Evolutionary conservation across 441 rosid species (phyloP).

Genomic region (Mallotus repandus): DNA sequence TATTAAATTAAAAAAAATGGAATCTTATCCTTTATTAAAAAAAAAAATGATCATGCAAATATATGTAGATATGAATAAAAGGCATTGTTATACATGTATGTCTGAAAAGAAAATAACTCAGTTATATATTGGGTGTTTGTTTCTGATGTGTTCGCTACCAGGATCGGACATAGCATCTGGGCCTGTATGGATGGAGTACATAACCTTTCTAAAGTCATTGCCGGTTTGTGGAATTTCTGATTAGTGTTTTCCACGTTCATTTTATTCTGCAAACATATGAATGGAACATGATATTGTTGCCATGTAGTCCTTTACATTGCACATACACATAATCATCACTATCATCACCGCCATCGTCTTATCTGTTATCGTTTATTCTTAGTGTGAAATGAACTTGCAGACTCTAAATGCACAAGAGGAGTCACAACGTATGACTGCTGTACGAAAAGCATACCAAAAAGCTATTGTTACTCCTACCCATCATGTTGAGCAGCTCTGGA

Average conservation of each 20-base stretch:
- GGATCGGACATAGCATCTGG: conserved; percentile 95
- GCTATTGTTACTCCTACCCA: conserved; percentile 89
- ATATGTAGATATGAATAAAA: background rate
- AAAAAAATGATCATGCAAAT: background rate
- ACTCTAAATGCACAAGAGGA: conserved; percentile 72
- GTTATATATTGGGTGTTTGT: conserved; percentile 27
- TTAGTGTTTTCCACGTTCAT: conserved; percentile 14
- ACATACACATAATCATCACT: background rate
- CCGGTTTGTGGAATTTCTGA: conserved; percentile 59
- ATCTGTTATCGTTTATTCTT: conserved; percentile 18
- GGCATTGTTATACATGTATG: background rate
- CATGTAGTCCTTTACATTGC: conserved; percentile 3
- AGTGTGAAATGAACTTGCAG: conserved; percentile 43
- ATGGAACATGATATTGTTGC: conserved; percentile 1
- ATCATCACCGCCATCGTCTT: background rate
- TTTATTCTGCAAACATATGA: conserved; percentile 3
- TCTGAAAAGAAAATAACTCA: background rate
- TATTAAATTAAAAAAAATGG: background rate
- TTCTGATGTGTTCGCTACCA: conserved; percentile 41
- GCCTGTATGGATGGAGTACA: conserved; percentile 92
- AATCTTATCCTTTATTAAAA: background rate
- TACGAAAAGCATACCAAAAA: conserved; percentile 82
- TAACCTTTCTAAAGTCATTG: conserved; percentile 69
- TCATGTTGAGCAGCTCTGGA: conserved; percentile 96
- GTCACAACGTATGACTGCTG: conserved; percentile 72